phyloP scores from a whole-genome alignment of 75 land plant species.

The Adiantum capillusveneris region DNA sequence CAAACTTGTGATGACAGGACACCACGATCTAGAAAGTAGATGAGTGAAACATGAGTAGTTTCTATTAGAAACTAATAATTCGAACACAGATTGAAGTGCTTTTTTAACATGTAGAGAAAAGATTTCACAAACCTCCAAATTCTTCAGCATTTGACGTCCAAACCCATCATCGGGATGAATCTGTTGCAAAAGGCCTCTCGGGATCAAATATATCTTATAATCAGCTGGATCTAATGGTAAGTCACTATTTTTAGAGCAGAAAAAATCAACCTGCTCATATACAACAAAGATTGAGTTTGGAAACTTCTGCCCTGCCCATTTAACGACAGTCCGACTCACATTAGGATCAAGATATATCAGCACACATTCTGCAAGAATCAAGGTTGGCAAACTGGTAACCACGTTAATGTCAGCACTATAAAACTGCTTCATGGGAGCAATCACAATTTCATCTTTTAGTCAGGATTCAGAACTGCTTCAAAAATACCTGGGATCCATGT shows the following conservation, averaged over 20 bases:
- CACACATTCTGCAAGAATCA: conserved; percentile 98
- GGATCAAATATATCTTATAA: too few species aligned
- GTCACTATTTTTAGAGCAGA: not conserved
- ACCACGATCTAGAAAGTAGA: too few species aligned
- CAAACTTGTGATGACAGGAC: too few species aligned
- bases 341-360: conserved; percentile 92
- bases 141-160: conserved; percentile 96
- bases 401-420: conserved; percentile 18
- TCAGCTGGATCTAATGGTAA: too few species aligned
- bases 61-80: not conserved
- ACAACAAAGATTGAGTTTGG: conserved; percentile 81
- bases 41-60: too few species aligned
- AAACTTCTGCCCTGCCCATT: conserved; percentile 81
- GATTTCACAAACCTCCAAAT: conserved; percentile 94
- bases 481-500: conserved; percentile 62
- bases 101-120: not conserved
- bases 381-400: conserved; percentile 88
- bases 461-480: not conserved
- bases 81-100: not conserved
- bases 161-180: conserved; percentile 98
- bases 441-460: not conserved
- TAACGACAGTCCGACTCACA: conserved; percentile 56
- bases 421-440: conserved; percentile 5
- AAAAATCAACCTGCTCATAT: conserved; percentile 80
- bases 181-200: conserved; percentile 39